Percentiles rank a stretch among this genome's conserved stretches.
Conservation (phyloP, 345 rosid species). For the Stellera chamaejasme region DNA sequence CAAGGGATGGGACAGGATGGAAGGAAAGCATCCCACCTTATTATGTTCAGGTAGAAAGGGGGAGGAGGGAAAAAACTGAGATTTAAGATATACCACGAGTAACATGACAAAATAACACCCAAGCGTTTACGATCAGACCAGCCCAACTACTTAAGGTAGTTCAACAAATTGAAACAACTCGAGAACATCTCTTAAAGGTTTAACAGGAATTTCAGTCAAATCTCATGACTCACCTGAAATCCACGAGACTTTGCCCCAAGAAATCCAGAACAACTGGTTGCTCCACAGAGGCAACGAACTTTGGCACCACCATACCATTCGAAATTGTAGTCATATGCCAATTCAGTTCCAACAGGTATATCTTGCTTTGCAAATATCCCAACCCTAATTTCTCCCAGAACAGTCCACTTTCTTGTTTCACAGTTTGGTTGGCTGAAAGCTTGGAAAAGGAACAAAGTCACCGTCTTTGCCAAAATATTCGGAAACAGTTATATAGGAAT, state of each 20-base stretch:
- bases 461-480: no score
- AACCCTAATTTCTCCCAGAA: constrained; percentile 85
- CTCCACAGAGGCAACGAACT: constrained; percentile 96
- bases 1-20: no score
- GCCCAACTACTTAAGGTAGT: no score
- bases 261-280: constrained; percentile 78
- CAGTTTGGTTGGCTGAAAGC: constrained; percentile 81
- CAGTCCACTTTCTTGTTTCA: constrained; percentile 97
- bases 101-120: no score
- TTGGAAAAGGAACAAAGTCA: constrained; percentile 1
- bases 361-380: constrained; percentile 90
- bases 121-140: no score
- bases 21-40: no score
- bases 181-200: neutral
- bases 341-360: constrained; percentile 55
- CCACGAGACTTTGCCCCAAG: constrained; percentile 99
- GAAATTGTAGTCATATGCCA: constrained; percentile 85
- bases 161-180: no score
- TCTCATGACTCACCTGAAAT: constrained; percentile 56
- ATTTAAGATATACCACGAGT: no score
- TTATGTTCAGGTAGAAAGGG: no score
- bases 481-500: neutral
- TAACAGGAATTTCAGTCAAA: constrained; percentile 2
- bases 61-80: no score
- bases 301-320: constrained; percentile 98